These are phyloP conservation scores for Boletellus ananiceps DNA, from an alignment of 768 basidiomycete genomes.

Conservation along the genomic window DNA sequence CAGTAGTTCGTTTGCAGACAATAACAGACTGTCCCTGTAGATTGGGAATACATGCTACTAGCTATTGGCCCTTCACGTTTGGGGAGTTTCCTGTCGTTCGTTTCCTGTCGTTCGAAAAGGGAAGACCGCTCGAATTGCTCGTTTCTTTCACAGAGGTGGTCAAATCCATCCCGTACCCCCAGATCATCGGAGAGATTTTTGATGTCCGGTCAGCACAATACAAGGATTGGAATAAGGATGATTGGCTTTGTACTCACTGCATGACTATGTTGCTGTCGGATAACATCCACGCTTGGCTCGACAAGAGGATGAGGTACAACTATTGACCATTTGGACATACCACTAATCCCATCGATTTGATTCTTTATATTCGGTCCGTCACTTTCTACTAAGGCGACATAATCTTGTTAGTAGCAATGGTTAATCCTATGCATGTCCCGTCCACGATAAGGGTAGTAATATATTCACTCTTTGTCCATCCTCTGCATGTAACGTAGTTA, in stretches of 20 bases:
- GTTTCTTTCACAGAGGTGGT: slow-evolving; percentile 2
- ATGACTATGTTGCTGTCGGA: slow-evolving; percentile 20
- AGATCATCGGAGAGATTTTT: slow-evolving; percentile 15
- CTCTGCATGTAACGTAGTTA: slow-evolving; percentile 3
- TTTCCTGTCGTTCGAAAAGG: slow-evolving; percentile 3
- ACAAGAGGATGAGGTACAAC: background rate
- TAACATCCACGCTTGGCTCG: slow-evolving; percentile 12
- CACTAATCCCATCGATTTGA: background rate
- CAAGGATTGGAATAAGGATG: slow-evolving; percentile 26
- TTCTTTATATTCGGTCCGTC: background rate
- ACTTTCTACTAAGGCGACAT: background rate
- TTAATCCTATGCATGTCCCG: background rate
- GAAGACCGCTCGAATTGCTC: slow-evolving; percentile 5
- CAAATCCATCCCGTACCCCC: slow-evolving; percentile 8
- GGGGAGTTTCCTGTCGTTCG: slow-evolving; percentile 2
- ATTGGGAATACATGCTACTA: slow-evolving; percentile 17
- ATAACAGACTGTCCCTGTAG: slow-evolving; percentile 1
- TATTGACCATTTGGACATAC: background rate
- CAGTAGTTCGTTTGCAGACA: background rate
- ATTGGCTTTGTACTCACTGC: slow-evolving; percentile 32
- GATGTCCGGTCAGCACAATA: slow-evolving; percentile 17
- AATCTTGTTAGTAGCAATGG: background rate
- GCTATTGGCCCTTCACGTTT: background rate
- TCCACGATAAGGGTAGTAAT: background rate
- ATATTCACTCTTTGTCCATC: background rate